Evolutionary conservation across 192 early-diverging fungal species (phyloP), one percentile per base, ranked within the genome.

Genomic region (Thoreauomyces humboldtii): DNA sequence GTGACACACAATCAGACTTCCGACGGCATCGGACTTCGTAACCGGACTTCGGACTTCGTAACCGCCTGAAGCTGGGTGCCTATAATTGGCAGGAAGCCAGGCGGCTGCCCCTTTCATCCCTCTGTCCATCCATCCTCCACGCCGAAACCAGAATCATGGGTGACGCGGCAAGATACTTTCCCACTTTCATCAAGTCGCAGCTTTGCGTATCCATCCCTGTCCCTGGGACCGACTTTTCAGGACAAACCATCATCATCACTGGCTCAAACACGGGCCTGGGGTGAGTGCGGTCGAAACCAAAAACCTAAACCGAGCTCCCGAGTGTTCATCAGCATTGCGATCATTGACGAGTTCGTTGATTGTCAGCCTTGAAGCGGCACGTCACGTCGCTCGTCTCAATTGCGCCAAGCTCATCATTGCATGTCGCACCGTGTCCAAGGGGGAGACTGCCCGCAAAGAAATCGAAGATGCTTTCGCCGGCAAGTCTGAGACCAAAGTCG

Each of bases 351-450:
- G n/a, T n/a, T n/a, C n/a, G n/a, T n/a, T n/a, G n/a, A n/a, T n/a
- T n/a, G n/a, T n/a, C n/a, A 51, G 61, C 12, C 25, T 54, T 31
- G 61, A 63, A 24, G 52, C 54, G 4, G 47, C 61, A 2, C 45
- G 61, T 29, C 51, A 63, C 31, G 25, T 63, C 22, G 52, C 61
- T 2, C 22, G 51, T 2, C 33, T 63, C 21, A 29, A 29, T 2
- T 32, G 37, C 12, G 45, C 61, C 21, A 63, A 63, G 15, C 19
- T 63, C 45, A 63, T 63, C 51, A 19, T 63, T 4, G 61, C 61
- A 4, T n/a, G 17, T 19, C 61, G 61, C 6, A 52, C 7, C 7
- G 4, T 63, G 12, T n/a, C 33, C 4, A 45, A 52, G 12, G 61
- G 55, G 14, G 33, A 63, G 6, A 51, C 52, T 32, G 61, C 61